phyloP scores from a whole-genome alignment of 2,329 filamentous ascomycete genomes.

The Colletotrichum trifolii region DNA sequence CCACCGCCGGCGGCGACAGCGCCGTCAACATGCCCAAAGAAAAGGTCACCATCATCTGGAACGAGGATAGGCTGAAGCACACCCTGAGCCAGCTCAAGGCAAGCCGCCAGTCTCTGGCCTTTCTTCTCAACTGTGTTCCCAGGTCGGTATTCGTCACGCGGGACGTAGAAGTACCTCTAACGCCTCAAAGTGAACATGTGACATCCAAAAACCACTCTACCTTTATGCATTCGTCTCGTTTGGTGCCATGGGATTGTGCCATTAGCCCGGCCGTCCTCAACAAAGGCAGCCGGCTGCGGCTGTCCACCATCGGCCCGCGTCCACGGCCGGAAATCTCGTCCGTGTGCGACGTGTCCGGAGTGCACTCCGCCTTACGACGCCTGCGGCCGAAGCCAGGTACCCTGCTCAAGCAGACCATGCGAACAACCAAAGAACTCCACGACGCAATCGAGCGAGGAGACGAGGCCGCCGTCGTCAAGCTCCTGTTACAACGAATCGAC shows the following conservation, averaged over 20 bases:
- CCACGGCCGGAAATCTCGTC: conserved; percentile 14
- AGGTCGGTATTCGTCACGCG: conserved; percentile 3
- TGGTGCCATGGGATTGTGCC: conserved; percentile 28
- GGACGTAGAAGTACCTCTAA: neutral
- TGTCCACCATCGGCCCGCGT: conserved; percentile 22
- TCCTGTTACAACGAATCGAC: conserved; percentile 39
- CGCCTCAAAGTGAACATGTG: conserved; percentile 25
- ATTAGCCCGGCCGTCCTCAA: conserved; percentile 35
- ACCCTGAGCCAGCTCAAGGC: conserved; percentile 22
- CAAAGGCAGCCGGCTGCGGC: conserved; percentile 33
- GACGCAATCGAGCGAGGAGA: conserved; percentile 41
- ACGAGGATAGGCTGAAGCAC: conserved; percentile 34
- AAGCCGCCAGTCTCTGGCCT: conserved; percentile 31
- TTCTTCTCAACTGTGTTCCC: conserved; percentile 36
- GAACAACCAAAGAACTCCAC: conserved; percentile 38
- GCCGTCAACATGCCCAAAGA: conserved; percentile 25
- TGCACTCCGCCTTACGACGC: conserved; percentile 26
- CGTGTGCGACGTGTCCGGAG: conserved; percentile 20
- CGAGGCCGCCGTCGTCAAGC: conserved; percentile 37
- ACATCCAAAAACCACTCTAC: conserved; percentile 33
- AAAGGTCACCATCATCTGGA: conserved; percentile 38
- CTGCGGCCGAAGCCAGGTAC: conserved; percentile 29
- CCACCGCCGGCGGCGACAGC: conserved; percentile 26
- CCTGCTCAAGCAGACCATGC: conserved; percentile 31
- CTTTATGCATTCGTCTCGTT: conserved; percentile 34